Base-by-base conservation (phyloP, 805 yeast species). In the Wickerhamia fluorescens region DNA sequence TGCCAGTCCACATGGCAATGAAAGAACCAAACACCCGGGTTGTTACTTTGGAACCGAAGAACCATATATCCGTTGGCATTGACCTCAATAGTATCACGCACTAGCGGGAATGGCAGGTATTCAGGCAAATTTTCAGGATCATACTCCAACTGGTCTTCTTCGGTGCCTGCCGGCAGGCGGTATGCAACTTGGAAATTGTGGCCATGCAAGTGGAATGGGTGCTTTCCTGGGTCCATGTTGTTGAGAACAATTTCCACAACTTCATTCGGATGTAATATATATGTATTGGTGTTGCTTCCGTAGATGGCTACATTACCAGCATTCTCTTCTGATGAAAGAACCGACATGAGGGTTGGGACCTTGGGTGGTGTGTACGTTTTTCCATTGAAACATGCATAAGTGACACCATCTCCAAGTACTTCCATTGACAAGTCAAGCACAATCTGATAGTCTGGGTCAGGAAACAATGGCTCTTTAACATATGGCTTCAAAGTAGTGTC, bases 1-100 rank as follows among this genome's bases (percentile, higher is more conserved):
- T 82, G 94, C 80, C 87, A 82, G 46, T 82, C 89, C 31, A 82
- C 73, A 49, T 84, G 95, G 56, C 96, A 87, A 52, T 87, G 96
- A 76, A 87, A 82, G 37, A 81, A 73, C 96, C 96, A 88, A 15
- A 86, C 78, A 33, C 96, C 96, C 3, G 96, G 95, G 46, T 88
- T 87, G 45, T 81, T 75, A 8, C 95, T 86, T 43, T 61, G 69
- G 53, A 85, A 85, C 41, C 96, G 64, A 18, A 76, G 47, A 11
- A 78, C 87, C 28, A 77, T 53, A 50, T 75, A 71, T 2, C 88
- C 84, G 42, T 78, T 75, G 19, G 80, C 73, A 28, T 75, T 71
- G 11, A 85, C 74, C 40, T 69, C 61, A 13, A 75, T 75, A 0
- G 89, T 80, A 48, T 87, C 95, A 54, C 95, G 68, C 27, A 64